Evolutionary conservation across 805 yeast species (phyloP), one percentile per base, ranked within the genome.

Genomic region (Debaryomyces maramus): DNA sequence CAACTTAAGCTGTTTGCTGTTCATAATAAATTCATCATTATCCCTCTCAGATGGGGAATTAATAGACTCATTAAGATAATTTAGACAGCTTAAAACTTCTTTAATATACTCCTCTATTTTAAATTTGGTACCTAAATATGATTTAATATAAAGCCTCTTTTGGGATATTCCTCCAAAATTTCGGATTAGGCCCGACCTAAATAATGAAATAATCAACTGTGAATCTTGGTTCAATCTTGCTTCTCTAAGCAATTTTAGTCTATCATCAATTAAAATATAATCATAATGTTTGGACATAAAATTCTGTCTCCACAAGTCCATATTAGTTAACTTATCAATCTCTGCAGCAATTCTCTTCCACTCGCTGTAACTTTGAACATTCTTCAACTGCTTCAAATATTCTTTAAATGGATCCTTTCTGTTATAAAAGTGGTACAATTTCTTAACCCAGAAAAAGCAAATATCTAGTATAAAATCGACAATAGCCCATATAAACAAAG

Each of bases 151-250:
- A 32, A 93, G 66, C 39, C 82, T 76, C 47, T 83, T 81, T 48
- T 84, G 86, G 1, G 95, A 77, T 4, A 93, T 88, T 0, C 96
- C 95, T 5, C 96, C 98, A 66, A 91, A 86, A 56, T 93, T 93
- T 29, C 99, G 67, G 24, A 93, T 67, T 53, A 89, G 75, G 0
- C 97, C 96, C 0, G 95, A 84, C 29, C 96, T 66, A 33, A 91
- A 73, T 27, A 84, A 65, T 15, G 85, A 80, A 64, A 85, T 73
- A 14, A 89, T 66, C 23, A 70, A 63, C 15, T 70, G 72, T 2
- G 80, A 67, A 57, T 89, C 88, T 10, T 73, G 73, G 6, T 70
- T 67, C 19, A 71, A 65, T 35, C 93, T 60, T 1, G 95, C 89
- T 15, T 74, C 73, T 34, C 75, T 67, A 34, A 93, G 60, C 18